Evolutionary conservation across 495 filamentous ascomycete genomes (phyloP).

Genomic region (Alectoria sarmentosa): DNA sequence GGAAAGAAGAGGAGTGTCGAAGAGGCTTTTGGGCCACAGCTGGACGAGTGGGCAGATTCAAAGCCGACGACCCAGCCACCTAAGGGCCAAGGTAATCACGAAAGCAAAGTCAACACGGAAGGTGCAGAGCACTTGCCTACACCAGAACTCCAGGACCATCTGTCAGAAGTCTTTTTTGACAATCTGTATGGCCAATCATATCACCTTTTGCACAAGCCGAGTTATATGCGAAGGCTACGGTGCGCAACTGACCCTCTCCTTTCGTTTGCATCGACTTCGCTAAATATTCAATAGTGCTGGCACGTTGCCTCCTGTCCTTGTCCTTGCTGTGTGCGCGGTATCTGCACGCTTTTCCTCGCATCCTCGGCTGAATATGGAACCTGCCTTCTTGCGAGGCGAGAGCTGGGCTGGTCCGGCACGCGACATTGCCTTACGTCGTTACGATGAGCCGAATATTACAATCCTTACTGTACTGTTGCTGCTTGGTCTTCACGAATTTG

Average conservation of each 20-base stretch:
- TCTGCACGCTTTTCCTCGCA: constrained; percentile 94
- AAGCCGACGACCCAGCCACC: constrained; percentile 34
- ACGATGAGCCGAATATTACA: constrained; percentile 93
- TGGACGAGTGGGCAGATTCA: constrained; percentile 73
- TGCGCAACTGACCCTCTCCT: constrained; percentile 29
- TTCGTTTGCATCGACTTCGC: constrained; percentile 4
- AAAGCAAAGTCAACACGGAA: constrained; percentile 65
- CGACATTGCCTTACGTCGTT: constrained; percentile 74
- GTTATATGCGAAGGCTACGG: constrained; percentile 82
- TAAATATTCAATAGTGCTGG: constrained; percentile 40
- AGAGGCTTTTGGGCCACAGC: constrained; percentile 76
- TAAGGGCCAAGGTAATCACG: constrained; percentile 59
- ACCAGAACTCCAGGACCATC: constrained; percentile 86
- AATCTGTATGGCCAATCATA: constrained; percentile 94
- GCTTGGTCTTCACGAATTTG: constrained; percentile 89
- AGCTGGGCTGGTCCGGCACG: constrained; percentile 80
- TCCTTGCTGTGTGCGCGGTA: constrained; percentile 87
- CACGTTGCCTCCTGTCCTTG: constrained; percentile 72
- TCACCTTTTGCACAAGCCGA: constrained; percentile 92
- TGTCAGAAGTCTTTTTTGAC: constrained; percentile 93
- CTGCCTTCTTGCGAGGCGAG: constrained; percentile 85
- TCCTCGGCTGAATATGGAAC: constrained; percentile 73
- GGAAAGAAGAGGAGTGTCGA: constrained; percentile 81
- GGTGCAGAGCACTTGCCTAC: constrained; percentile 79
- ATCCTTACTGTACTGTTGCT: constrained; percentile 84